Conservation (phyloP, 371 early-diverging fungal species). For the Lichtheimia ramosa region DNA sequence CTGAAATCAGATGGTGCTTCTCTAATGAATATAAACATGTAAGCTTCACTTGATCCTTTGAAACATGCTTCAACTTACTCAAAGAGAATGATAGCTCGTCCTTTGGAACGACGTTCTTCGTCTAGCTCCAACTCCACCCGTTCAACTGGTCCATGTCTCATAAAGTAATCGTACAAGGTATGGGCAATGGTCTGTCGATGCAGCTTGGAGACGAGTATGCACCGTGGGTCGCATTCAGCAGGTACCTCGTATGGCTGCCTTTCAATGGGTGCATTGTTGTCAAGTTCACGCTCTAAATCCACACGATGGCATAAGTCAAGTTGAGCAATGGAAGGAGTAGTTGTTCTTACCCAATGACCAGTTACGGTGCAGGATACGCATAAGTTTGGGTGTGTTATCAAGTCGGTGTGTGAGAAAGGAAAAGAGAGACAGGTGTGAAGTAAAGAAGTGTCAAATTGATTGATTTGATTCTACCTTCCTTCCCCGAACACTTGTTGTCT, state of each 20-base stretch:
- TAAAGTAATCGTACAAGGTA: conserved; percentile 18
- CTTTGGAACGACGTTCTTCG: conserved; percentile 14
- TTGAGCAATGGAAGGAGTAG: too few species aligned
- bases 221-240: conserved; percentile 1
- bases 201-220: conserved; percentile 12
- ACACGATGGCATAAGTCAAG: too few species aligned
- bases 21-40: background rate
- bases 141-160: conserved; percentile 17
- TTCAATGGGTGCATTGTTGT: too few species aligned
- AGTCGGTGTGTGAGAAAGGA: too few species aligned
- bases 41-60: background rate
- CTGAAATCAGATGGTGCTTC: background rate
- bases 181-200: conserved; percentile 15
- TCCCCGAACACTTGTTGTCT: too few species aligned
- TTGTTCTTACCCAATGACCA: too few species aligned
- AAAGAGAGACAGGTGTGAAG: too few species aligned
- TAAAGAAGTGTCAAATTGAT: too few species aligned
- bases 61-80: conserved; percentile 16
- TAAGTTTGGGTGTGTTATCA: too few species aligned
- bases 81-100: conserved; percentile 19
- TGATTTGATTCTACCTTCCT: too few species aligned
- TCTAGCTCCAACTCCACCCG: conserved; percentile 16
- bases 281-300: too few species aligned
- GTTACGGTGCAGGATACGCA: too few species aligned
- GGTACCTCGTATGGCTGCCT: background rate